Base-by-base conservation (phyloP, 1,284 basidiomycete genomes). In the Mycosarcoma mackinlayi region DNA sequence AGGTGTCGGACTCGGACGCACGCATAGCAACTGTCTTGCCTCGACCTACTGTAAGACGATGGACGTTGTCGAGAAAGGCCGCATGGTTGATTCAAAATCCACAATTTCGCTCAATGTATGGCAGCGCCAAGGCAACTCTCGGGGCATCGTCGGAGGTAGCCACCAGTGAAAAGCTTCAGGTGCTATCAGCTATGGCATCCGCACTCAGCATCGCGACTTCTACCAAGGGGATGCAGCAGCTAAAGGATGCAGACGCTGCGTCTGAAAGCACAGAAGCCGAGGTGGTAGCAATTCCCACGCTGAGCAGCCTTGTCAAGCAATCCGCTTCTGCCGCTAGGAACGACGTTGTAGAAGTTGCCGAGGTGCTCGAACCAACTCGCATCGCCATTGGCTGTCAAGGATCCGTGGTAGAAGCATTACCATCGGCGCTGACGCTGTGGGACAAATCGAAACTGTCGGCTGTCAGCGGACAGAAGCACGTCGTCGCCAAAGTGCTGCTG, bases 371-470 rank as follows among this genome's bases (percentile, higher is more conserved):
- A 39, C 62, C 66, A 4, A 42, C 73, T n/a, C 51, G 50, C 19
- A 59, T 79, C 24, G 49, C 70, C 2, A 54, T 68, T 13, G 76
- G 76, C 37, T 76, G 76, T 24, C 72, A 79, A 42, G 74, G 71
- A 10, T 68, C 62, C 11, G 66, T 76, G 18, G 54, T 71, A 19
- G 35, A 63, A 45, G 46, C 74, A 16, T 42, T 60, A 25, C 71
- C 77, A 4, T 61, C 77, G 37, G 66, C 73, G 23, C 55, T 79
- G n/a, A 49, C 28, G 27, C 69, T 75, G 37, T 79, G 77, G 77
- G 76, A 79, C 59, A 79, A 79, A 59, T 66, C 77, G 8, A 73
- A 67, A 40, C 54, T 79, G 4, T 56, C 65, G 16, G 60, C 76
- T 0, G 75, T 72, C 16, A 64, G 76, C 19, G 77, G 77, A 9